Evolutionary conservation across 495 filamentous ascomycete genomes (phyloP).

Genomic region (Hypoxylon rickii): DNA sequence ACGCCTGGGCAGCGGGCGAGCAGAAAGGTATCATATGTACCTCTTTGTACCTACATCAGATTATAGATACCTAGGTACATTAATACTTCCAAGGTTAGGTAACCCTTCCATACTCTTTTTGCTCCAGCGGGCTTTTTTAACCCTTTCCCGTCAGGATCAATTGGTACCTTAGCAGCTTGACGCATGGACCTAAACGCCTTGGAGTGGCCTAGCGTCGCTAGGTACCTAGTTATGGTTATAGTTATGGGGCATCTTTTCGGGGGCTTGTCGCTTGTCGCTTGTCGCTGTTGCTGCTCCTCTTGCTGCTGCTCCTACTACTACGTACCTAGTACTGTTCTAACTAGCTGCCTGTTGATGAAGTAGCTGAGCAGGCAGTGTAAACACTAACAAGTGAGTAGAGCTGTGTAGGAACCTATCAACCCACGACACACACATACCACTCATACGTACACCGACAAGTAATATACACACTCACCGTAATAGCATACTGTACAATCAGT

Average conservation of each 20-base stretch:
- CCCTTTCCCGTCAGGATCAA: not conserved
- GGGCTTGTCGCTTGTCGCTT: too few relatives aligned
- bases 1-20: too few relatives aligned
- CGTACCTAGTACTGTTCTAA: too few relatives aligned
- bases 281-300: slow-evolving; percentile 18
- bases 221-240: slow-evolving; percentile 23
- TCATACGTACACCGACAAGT: too few relatives aligned
- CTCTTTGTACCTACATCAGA: too few relatives aligned
- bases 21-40: too few relatives aligned
- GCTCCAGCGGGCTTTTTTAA: too few relatives aligned
- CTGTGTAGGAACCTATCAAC: not conserved
- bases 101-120: too few relatives aligned
- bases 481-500: not conserved
- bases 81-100: slow-evolving; percentile 20
- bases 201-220: slow-evolving; percentile 20
- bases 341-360: too few relatives aligned
- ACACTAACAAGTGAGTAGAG: too few relatives aligned
- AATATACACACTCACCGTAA: not conserved
- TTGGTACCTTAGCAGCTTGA: not conserved
- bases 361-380: too few relatives aligned
- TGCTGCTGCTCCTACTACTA: slow-evolving; percentile 5
- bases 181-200: slow-evolving; percentile 26
- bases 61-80: not conserved
- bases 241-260: slow-evolving; percentile 23
- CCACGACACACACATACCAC: too few relatives aligned